Conservation (phyloP, 441 rosid species). For the Pelargonium fulgidum region DNA sequence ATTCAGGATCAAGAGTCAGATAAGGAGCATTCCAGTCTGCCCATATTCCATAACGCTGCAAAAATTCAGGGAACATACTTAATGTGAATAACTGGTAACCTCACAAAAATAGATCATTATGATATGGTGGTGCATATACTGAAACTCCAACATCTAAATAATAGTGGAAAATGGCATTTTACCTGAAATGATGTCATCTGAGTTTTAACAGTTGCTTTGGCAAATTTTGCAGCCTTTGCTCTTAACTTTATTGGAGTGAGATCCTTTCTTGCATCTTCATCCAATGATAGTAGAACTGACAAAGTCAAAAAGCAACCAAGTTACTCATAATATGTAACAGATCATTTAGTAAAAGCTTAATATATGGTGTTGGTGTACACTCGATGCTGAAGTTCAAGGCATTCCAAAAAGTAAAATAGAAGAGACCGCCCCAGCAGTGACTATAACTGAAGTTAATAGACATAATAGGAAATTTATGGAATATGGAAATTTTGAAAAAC, state of each 20-base stretch:
- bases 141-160: conserved; percentile 14
- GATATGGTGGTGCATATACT: conserved; percentile 8
- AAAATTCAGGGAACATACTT: conserved; percentile 18
- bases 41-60: conserved; percentile 97
- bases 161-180: conserved; percentile 8
- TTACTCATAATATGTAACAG: conserved; percentile 16
- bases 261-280: conserved; percentile 70
- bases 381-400: background rate
- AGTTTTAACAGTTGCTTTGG: conserved; percentile 84
- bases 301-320: conserved; percentile 34
- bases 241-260: conserved; percentile 81
- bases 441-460: background rate
- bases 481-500: background rate
- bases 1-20: conserved; percentile 87
- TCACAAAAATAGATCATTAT: conserved; percentile 8
- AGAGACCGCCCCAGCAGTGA: background rate
- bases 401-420: background rate
- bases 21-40: conserved; percentile 89
- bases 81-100: conserved; percentile 13
- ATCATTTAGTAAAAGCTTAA: background rate
- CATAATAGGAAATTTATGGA: background rate
- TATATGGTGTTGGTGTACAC: background rate
- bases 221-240: conserved; percentile 89
- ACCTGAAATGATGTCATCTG: conserved; percentile 98
- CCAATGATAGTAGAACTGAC: conserved; percentile 92